Evolutionary conservation across 1,139 yeast genomes (phyloP), one percentile per base, ranked within the genome.

Genomic region (Pichia sp.): DNA sequence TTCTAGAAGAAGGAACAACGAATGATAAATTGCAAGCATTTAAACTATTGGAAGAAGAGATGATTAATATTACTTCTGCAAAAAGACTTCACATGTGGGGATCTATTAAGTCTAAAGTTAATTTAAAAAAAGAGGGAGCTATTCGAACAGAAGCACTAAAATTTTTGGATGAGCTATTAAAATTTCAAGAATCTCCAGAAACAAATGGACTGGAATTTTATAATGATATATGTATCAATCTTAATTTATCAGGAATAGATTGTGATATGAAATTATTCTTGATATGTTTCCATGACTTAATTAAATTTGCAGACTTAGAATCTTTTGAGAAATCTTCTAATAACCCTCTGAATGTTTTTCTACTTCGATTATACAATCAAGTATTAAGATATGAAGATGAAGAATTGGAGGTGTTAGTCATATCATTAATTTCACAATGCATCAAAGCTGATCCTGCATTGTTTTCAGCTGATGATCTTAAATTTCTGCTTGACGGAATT

Each of bases 81-180:
- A 74, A 82, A 3, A 68, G 83, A 5, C 80, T 84, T 0, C 89
- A 83, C 51, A 70, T 85, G 4, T 86, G 96, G 96, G 78, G 80
- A 54, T 63, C 78, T 42, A 80, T 81, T 0, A 65, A 76, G 49
- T 78, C 74, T 43, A 63, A 82, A 60, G 69, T 83, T 38, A 66
- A 68, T 8, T 57, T 65, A 0, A 62, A 62, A 13, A 59, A 67
- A 11, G 65, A 66, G 30, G 62, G 67, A 4, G 53, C 66, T 2
- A 70, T 75, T 20, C 66, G 94, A 35, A 61, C 74, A 30, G 72
- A 75, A 1, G 80, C 79, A 0, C 57, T 85, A 23, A 59, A 67
- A 19, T 63, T 86, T 34, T 61, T 84, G 59, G 60, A 64, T 15
- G 68, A 71, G 36, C 80, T 94, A 57, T 73, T 83, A 10, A 59